Conservation (phyloP, 139 green algal genomes). For the Diplosphaera chodatii region DNA sequence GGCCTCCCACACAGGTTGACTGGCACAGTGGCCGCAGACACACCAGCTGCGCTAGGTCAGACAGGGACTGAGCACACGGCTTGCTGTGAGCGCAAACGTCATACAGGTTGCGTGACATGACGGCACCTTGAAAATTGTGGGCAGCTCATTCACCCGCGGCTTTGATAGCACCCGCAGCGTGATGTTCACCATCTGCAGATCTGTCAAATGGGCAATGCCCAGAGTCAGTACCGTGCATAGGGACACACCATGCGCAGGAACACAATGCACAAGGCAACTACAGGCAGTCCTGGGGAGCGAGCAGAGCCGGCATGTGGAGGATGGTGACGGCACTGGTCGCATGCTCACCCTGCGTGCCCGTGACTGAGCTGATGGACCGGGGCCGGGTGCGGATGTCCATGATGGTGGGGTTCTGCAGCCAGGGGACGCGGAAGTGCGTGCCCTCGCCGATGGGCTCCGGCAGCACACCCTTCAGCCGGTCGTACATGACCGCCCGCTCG, state of each 20-base stretch:
- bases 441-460: conserved; percentile 76
- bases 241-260: too few relatives aligned
- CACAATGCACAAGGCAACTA: too few relatives aligned
- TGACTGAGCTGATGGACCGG: conserved; percentile 91
- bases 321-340: background rate
- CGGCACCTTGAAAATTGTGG: conserved; percentile 80
- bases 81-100: too few relatives aligned
- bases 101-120: background rate
- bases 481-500: conserved; percentile 95
- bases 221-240: too few relatives aligned
- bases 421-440: conserved; percentile 87
- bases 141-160: conserved; percentile 70
- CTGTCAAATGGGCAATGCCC: too few relatives aligned
- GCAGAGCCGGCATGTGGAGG: background rate
- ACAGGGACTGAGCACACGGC: too few relatives aligned
- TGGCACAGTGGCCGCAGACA: too few relatives aligned
- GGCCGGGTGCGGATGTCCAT: conserved; percentile 96
- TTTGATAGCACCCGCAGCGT: conserved; percentile 91
- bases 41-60: background rate
- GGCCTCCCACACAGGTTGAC: too few relatives aligned
- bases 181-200: conserved; percentile 99
- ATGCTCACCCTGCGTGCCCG: conserved; percentile 88
- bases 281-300: too few relatives aligned
- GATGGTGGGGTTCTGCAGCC: conserved; percentile 85
- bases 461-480: conserved; percentile 87